These are phyloP conservation scores for Berberis vulgaris DNA, from an alignment of 164 flowering plant species.

Conservation along the genomic window DNA sequence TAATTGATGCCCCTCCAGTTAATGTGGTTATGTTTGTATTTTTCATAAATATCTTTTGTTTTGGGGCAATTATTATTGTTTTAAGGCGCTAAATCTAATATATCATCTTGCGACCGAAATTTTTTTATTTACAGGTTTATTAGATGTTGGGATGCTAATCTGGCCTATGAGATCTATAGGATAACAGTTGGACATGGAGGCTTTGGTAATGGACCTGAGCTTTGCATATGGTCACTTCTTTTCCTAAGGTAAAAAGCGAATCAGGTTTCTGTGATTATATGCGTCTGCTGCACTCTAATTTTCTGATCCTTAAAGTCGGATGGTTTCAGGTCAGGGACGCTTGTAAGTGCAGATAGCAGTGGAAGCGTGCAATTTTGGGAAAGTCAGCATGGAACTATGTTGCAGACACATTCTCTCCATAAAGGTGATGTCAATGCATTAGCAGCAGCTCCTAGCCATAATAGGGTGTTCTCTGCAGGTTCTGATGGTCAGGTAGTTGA, in stretches of 20 bases:
- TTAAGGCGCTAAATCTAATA: no score
- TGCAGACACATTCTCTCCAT: no score
- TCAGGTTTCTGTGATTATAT: not conserved
- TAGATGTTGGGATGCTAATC: constrained; percentile 82
- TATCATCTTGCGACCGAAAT: not conserved
- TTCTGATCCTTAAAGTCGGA: not conserved
- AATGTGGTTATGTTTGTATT: not conserved
- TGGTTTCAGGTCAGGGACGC: not conserved
- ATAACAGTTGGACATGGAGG: constrained; percentile 86
- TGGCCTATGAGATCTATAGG: constrained; percentile 66
- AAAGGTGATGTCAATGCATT: no score
- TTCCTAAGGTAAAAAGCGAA: constrained; percentile 47
- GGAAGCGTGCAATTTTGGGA: no score
- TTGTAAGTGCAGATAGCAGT: no score
- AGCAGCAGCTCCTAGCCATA: no score
- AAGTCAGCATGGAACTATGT: no score
- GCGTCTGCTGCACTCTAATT: not conserved
- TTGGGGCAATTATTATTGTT: no score
- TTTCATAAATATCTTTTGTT: not conserved
- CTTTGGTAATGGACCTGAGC: constrained; percentile 49
- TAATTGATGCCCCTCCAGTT: not conserved
- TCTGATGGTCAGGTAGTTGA: no score
- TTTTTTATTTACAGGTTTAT: constrained; percentile 45
- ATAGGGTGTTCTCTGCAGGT: no score
- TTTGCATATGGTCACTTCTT: constrained; percentile 90